A percentile compares a stretch with the other conserved stretches of the same genome.
These are phyloP conservation scores for Cystobasidiaceae sp. DNA, from an alignment of 1,284 basidiomycete species.

Conservation along the genomic window DNA sequence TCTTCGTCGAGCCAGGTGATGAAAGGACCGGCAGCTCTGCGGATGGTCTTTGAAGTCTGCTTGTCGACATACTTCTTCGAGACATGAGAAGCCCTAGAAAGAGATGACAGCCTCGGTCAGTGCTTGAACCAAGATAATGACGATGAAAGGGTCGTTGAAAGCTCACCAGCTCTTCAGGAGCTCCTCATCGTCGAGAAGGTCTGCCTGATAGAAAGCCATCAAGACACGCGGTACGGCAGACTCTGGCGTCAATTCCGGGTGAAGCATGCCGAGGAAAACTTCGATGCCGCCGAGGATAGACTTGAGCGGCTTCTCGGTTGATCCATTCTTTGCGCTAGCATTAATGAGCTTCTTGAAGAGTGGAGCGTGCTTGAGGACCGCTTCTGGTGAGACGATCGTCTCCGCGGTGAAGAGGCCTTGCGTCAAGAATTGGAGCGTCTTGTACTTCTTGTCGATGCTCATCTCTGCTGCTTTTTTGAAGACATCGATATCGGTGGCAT, in stretches of 20 bases:
- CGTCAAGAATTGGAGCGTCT: constrained; percentile 75
- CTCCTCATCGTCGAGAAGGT: constrained; percentile 87
- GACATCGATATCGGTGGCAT: constrained; percentile 60
- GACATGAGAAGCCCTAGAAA: constrained; percentile 19
- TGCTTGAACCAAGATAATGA: not conserved
- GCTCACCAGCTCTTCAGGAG: constrained; percentile 18
- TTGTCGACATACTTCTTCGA: constrained; percentile 80
- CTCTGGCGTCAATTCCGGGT: constrained; percentile 58
- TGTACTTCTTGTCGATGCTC: constrained; percentile 94
- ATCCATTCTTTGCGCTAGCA: not conserved
- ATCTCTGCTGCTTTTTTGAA: constrained; percentile 87
- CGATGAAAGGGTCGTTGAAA: not conserved
- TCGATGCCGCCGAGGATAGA: constrained; percentile 84
- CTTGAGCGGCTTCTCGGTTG: constrained; percentile 86
- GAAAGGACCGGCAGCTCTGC: constrained; percentile 93
- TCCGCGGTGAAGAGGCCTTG: constrained; percentile 81
- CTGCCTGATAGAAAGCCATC: constrained; percentile 90
- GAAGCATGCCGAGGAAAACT: constrained; percentile 65
- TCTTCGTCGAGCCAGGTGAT: constrained; percentile 55
- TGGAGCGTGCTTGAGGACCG: constrained; percentile 68
- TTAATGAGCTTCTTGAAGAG: constrained; percentile 70
- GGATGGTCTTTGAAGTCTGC: constrained; percentile 89
- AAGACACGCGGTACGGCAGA: constrained; percentile 74
- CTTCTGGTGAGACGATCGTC: constrained; percentile 54
- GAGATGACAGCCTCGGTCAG: not conserved